phyloP scores from a whole-genome alignment of 768 basidiomycete species.

The Boletus rubropictus region DNA sequence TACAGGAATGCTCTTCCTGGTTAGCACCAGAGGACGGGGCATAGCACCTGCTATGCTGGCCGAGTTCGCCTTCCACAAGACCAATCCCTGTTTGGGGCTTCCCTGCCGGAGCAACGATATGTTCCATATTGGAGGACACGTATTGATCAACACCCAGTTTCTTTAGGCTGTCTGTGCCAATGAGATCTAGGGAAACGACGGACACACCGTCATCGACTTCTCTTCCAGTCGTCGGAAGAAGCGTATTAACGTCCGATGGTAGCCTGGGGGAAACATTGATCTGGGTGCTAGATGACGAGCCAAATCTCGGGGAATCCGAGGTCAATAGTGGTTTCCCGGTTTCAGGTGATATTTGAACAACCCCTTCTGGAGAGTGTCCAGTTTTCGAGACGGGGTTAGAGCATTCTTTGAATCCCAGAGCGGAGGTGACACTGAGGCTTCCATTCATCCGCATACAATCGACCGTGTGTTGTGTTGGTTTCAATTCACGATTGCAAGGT shows the following conservation, averaged over 20 bases:
- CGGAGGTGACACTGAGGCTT: neutral
- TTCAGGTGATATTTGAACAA: neutral
- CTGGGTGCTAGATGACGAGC: constrained; percentile 14
- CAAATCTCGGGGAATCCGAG: constrained; percentile 7
- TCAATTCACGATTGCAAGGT: neutral
- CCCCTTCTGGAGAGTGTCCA: neutral
- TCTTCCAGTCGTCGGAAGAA: neutral
- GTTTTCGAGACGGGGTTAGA: neutral
- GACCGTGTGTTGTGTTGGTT: neutral
- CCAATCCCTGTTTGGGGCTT: neutral
- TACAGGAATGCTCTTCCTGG: neutral
- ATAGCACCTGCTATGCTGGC: neutral
- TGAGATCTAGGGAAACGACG: neutral
- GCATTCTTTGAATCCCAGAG: neutral
- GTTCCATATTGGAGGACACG: neutral
- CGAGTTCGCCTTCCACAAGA: neutral
- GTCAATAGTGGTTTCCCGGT: neutral
- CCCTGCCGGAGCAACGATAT: neutral
- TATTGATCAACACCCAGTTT: neutral
- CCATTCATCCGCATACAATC: constrained; percentile 12
- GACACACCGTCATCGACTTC: neutral
- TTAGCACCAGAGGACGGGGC: neutral
- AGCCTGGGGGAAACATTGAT: constrained; percentile 9
- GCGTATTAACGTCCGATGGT: constrained; percentile 2
- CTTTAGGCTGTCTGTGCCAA: neutral